Percentiles rank a stretch among this genome's conserved stretches.
These are phyloP conservation scores for Chionographis japonica DNA, from an alignment of 106 monocot species.

Conservation along the genomic window DNA sequence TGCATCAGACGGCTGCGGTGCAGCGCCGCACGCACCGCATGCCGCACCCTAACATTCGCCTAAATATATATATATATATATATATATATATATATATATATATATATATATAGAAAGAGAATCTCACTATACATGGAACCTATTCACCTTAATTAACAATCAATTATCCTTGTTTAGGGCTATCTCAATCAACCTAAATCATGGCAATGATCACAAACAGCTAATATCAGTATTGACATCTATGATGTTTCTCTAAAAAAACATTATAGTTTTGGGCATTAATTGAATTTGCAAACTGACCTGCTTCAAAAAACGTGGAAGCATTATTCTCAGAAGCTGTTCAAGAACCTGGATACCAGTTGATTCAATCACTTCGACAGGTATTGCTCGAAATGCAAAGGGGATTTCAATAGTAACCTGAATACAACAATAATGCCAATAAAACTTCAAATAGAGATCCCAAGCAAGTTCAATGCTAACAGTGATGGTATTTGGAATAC, in stretches of 20 bases:
- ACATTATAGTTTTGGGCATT: background rate
- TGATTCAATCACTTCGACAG: constrained; percentile 69
- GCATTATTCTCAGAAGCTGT: constrained; percentile 69
- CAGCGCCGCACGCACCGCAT: no score
- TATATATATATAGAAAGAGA: no score
- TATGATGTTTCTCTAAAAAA: background rate
- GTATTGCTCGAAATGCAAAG: constrained; percentile 68
- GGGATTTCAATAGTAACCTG: constrained; percentile 87
- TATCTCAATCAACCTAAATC: no score
- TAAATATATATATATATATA: no score
- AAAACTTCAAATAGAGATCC: background rate
- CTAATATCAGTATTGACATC: no score
- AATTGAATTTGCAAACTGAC: constrained; percentile 15
- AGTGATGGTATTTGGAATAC: constrained; percentile 19
- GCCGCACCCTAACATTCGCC: no score
- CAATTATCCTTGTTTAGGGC: no score
- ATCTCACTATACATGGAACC: no score
- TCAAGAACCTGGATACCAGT: constrained; percentile 75
- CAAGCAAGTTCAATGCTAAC: background rate
- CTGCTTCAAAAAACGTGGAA: constrained; percentile 84
- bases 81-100: no score
- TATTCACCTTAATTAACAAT: no score
- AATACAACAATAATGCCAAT: constrained; percentile 3
- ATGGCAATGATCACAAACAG: no score
- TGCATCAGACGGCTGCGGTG: no score